Conservation (phyloP, 148 eudicot genomes). For the Rhododendron griersonianum region DNA sequence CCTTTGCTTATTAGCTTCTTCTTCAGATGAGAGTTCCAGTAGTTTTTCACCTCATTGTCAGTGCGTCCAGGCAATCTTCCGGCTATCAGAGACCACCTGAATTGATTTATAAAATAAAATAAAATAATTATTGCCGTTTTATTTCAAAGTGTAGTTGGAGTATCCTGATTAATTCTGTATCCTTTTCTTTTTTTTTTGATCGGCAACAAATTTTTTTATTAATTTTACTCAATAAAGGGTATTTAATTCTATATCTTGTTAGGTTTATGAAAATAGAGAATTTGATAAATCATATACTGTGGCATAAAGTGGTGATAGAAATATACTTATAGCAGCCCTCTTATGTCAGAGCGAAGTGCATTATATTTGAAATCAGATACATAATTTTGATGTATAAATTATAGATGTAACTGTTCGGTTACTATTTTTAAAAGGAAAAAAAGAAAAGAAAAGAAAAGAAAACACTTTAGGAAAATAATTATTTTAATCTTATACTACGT, state of each 20-base stretch:
- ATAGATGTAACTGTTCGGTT: not conserved
- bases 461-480: not conserved
- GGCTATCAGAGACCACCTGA: slow-evolving; percentile 30
- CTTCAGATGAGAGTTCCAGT: slow-evolving; percentile 27
- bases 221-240: too few species aligned
- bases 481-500: not conserved
- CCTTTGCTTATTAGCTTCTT: slow-evolving; percentile 20
- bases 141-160: not conserved
- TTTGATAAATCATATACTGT: not conserved
- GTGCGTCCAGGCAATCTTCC: slow-evolving; percentile 35
- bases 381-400: not conserved
- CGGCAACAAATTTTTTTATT: too few species aligned
- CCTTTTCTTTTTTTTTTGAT: too few species aligned
- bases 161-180: not conserved
- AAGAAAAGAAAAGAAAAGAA: too few species aligned
- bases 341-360: not conserved
- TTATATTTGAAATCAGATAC: not conserved
- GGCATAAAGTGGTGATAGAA: too few species aligned
- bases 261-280: too few species aligned
- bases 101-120: not conserved
- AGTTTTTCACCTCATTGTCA: slow-evolving; percentile 30
- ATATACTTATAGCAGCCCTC: too few species aligned
- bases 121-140: not conserved
- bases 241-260: not conserved
- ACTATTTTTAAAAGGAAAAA: too few species aligned